phyloP scores from a whole-genome alignment of 331 rosid genomes.

The Rhamnella rubrinervis region DNA sequence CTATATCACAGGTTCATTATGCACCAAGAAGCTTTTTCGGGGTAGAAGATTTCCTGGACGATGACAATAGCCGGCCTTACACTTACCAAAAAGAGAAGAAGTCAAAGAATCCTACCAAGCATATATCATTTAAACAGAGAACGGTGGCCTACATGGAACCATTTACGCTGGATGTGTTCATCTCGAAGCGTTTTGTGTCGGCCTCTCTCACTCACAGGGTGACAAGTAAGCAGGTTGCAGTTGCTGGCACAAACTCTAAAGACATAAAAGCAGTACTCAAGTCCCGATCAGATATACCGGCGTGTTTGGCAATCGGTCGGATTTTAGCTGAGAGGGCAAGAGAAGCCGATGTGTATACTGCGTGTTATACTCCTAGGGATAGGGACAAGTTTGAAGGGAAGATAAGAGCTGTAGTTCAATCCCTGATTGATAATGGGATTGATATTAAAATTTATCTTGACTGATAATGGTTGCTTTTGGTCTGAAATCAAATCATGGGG shows the following conservation, averaged over 20 bases:
- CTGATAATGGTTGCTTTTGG: constrained; percentile 19
- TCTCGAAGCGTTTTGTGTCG: constrained; percentile 92
- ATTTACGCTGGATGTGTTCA: constrained; percentile 85
- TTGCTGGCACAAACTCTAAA: constrained; percentile 96
- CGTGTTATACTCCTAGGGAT: constrained; percentile 81
- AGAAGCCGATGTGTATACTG: constrained; percentile 92
- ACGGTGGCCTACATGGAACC: constrained; percentile 92
- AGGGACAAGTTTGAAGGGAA: constrained; percentile 95
- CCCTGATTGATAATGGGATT: constrained; percentile 88
- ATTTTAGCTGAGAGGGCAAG: constrained; percentile 85
- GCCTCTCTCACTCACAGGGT: constrained; percentile 92
- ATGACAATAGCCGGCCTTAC: constrained; percentile 83
- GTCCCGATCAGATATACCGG: constrained; percentile 90
- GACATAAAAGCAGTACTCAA: constrained; percentile 87
- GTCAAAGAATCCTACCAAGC: constrained; percentile 82
- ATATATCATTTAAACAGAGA: constrained; percentile 80
- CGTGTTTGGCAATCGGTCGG: constrained; percentile 79
- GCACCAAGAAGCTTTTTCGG: constrained; percentile 93
- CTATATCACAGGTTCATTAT: constrained; percentile 38
- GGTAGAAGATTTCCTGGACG: constrained; percentile 87
- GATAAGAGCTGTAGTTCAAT: constrained; percentile 96
- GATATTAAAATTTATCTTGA: constrained; percentile 86
- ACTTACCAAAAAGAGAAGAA: constrained; percentile 85
- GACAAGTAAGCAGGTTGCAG: constrained; percentile 92
- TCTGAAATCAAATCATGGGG: not conserved